Conservation (phyloP, 495 filamentous ascomycete genomes). For the Tuber umbilicatum region DNA sequence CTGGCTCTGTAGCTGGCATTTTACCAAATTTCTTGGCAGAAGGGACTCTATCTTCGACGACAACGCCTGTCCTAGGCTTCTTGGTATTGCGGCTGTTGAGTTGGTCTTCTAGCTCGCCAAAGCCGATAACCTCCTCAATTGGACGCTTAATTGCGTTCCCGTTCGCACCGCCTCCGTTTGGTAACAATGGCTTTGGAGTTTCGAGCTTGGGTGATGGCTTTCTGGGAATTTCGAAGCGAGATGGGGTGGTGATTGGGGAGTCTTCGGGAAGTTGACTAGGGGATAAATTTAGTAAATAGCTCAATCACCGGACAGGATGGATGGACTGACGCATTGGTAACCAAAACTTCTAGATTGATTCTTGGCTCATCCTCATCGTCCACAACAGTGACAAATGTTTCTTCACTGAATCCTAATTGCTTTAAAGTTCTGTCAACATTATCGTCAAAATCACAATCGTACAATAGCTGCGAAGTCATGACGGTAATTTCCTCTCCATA, state of each 20-base stretch:
- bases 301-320: not conserved
- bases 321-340: constrained; percentile 47
- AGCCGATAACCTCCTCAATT: constrained; percentile 23
- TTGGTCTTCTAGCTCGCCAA: constrained; percentile 2
- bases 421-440: constrained; percentile 70
- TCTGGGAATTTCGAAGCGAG: constrained; percentile 49
- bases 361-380: constrained; percentile 75
- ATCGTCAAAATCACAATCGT: constrained; percentile 81
- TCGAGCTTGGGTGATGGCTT: constrained; percentile 46
- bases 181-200: not conserved
- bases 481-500: constrained; percentile 81
- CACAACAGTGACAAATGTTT: constrained; percentile 73
- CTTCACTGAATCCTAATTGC: constrained; percentile 66
- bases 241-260: constrained; percentile 46
- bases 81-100: constrained; percentile 40
- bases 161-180: constrained; percentile 30
- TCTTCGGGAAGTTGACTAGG: constrained; percentile 43
- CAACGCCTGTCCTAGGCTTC: constrained; percentile 45
- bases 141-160: constrained; percentile 29
- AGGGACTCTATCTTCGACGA: constrained; percentile 22
- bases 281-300: constrained; percentile 29
- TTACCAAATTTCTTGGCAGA: constrained; percentile 20
- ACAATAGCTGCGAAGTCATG: constrained; percentile 64
- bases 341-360: constrained; percentile 64
- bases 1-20: constrained; percentile 20